A percentile compares a stretch with the other conserved stretches of the same genome.
Conservation (phyloP, 2,329 filamentous ascomycete species). For the Epichloe coenophiala region DNA sequence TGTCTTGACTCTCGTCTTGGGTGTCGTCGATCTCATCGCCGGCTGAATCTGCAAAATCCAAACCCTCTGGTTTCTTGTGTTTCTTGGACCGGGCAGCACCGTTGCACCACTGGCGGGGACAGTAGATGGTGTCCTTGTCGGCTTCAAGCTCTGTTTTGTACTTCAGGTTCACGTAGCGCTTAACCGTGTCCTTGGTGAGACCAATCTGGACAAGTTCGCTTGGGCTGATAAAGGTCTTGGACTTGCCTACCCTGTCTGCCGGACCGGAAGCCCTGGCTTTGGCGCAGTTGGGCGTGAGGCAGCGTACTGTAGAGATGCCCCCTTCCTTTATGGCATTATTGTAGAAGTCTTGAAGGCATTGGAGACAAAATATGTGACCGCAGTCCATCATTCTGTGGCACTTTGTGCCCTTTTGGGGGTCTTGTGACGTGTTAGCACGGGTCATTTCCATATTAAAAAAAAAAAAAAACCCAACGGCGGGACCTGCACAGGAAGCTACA, state of each 20-base stretch:
- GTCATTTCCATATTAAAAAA: not conserved
- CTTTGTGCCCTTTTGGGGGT: constrained; percentile 73
- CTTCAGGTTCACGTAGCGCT: constrained; percentile 79
- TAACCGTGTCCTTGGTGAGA: constrained; percentile 56
- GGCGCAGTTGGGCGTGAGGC: constrained; percentile 66
- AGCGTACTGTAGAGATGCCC: constrained; percentile 65
- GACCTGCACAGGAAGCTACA: not conserved
- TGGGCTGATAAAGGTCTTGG: constrained; percentile 59
- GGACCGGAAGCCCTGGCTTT: constrained; percentile 35
- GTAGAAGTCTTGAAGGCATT: constrained; percentile 86
- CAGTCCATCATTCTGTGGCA: constrained; percentile 79
- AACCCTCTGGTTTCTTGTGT: constrained; percentile 56
- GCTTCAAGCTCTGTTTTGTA: constrained; percentile 87
- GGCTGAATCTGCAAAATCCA: constrained; percentile 41
- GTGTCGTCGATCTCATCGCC: constrained; percentile 20
- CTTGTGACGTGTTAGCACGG: constrained; percentile 22
- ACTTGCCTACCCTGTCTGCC: constrained; percentile 33
- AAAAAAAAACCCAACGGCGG: no score
- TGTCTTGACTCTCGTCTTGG: constrained; percentile 11
- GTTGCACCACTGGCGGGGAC: constrained; percentile 84
- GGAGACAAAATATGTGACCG: constrained; percentile 77
- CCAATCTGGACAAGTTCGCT: constrained; percentile 74
- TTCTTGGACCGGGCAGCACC: constrained; percentile 68
- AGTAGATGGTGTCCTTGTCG: constrained; percentile 85
- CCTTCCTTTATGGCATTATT: constrained; percentile 77